Percentiles rank a stretch among this genome's conserved stretches.
These are phyloP conservation scores for grape (Vitis vinifera) DNA, from an alignment of 164 flowering plant genomes.

Conservation along the genomic window DNA sequence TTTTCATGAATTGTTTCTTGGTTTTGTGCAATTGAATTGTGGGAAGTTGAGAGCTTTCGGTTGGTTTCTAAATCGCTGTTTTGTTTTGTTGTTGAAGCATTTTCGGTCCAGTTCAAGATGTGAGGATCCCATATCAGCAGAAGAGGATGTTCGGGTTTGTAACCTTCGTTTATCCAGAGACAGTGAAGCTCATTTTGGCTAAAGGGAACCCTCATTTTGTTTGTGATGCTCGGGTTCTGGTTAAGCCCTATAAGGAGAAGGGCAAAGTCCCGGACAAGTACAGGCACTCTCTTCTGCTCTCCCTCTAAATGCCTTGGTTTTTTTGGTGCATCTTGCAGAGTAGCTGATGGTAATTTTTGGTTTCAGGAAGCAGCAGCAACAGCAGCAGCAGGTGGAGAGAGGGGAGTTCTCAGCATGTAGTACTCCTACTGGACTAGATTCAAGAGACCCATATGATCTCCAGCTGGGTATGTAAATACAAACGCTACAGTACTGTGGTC, in stretches of 20 bases:
- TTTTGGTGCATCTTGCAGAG: not conserved
- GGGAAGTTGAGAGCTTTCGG: not conserved
- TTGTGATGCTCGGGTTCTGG: slow-evolving; percentile 72
- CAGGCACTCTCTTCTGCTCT: slow-evolving; percentile 29
- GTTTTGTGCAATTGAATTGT: not conserved
- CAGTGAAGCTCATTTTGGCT: slow-evolving; percentile 61
- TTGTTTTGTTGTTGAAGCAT: slow-evolving; percentile 30
- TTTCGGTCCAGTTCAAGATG: slow-evolving; percentile 73
- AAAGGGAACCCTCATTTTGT: slow-evolving; percentile 78
- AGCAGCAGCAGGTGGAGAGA: slow-evolving; percentile 52
- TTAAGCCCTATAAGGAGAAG: slow-evolving; percentile 77
- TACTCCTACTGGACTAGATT: slow-evolving; percentile 69
- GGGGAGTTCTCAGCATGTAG: slow-evolving; percentile 66
- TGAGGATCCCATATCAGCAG: slow-evolving; percentile 75
- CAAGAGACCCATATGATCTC: slow-evolving; percentile 76
- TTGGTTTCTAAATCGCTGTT: not conserved
- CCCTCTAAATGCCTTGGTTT: not conserved
- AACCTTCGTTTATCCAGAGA: slow-evolving; percentile 63
- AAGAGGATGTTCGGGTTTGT: slow-evolving; percentile 81
- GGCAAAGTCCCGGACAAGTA: slow-evolving; percentile 68
- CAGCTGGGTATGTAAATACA: slow-evolving; percentile 53
- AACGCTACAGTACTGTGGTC: no score
- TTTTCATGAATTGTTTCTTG: not conserved
- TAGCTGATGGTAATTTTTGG: not conserved
- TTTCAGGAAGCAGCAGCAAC: slow-evolving; percentile 35